phyloP scores from a whole-genome alignment of 139 green algal species.

The Asterochloris sp. region DNA sequence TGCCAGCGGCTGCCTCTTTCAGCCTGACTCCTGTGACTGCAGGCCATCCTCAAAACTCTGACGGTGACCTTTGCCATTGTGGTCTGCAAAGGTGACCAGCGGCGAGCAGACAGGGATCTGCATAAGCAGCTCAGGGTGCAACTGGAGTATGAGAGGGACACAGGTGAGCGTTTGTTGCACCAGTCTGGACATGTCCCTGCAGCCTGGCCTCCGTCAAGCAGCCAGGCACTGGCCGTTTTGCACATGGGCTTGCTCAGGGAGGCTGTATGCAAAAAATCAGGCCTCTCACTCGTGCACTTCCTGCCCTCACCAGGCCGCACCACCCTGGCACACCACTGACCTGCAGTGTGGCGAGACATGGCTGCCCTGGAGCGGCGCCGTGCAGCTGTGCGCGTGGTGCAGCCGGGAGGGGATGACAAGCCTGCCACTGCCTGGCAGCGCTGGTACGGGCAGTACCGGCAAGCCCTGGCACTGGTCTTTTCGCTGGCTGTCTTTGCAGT shows the following conservation, averaged over 20 bases:
- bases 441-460: not conserved
- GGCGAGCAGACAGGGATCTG: constrained; percentile 23
- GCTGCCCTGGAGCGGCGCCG: constrained; percentile 23
- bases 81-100: constrained; percentile 20
- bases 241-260: not conserved
- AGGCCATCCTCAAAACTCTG: constrained; percentile 12
- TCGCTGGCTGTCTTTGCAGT: constrained; percentile 26
- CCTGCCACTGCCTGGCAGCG: not conserved
- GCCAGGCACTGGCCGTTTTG: not conserved
- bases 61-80: constrained; percentile 23
- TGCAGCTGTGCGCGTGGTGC: constrained; percentile 13
- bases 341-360: constrained; percentile 34
- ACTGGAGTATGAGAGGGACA: constrained; percentile 40
- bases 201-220: not conserved
- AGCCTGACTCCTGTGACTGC: not conserved
- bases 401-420: not conserved
- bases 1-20: not conserved
- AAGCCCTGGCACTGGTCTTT: not conserved
- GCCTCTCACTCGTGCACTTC: not conserved
- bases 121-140: constrained; percentile 27
- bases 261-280: not conserved
- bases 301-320: not conserved
- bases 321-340: not conserved
- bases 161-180: not conserved
- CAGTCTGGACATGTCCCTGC: not conserved